Evolutionary conservation across 495 filamentous ascomycete species (phyloP).

Genomic region (Penicillium turbatum): DNA sequence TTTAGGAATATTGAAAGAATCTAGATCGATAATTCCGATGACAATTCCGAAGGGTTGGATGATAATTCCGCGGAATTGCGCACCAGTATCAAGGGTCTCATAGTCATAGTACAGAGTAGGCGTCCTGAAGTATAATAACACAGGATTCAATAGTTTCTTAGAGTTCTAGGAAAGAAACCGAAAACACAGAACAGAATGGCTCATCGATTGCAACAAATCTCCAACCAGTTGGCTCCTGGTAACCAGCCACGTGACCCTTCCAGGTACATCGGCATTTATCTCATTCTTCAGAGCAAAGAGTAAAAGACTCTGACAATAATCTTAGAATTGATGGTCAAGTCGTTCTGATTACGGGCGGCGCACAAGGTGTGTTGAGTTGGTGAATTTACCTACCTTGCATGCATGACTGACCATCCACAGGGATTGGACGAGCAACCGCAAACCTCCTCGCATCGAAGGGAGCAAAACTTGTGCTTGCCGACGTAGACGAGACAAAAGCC

Average conservation of each 20-base stretch:
- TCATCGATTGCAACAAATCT: constrained; percentile 53
- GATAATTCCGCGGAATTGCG: constrained; percentile 1
- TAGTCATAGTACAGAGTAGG: background rate
- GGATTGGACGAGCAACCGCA: constrained; percentile 44
- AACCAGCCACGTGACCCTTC: constrained; percentile 16
- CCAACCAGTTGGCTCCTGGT: constrained; percentile 62
- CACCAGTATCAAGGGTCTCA: background rate
- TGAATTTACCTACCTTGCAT: background rate
- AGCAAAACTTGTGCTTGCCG: constrained; percentile 64
- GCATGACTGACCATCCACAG: constrained; percentile 48
- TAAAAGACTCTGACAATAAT: background rate
- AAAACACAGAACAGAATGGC: constrained; percentile 11
- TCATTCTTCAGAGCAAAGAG: background rate
- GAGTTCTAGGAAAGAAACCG: background rate
- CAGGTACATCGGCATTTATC: background rate
- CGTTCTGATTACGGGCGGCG: constrained; percentile 68
- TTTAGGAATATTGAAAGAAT: background rate
- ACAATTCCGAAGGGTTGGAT: background rate
- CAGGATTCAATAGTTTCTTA: background rate
- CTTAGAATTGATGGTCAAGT: constrained; percentile 62
- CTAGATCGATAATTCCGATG: background rate
- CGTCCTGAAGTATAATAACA: background rate
- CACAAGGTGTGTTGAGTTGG: constrained; percentile 52
- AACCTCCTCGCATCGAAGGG: constrained; percentile 68
- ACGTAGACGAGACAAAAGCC: constrained; percentile 56